Evolutionary conservation across 2,329 filamentous ascomycete genomes (phyloP).

Genomic region (Calycina marina): DNA sequence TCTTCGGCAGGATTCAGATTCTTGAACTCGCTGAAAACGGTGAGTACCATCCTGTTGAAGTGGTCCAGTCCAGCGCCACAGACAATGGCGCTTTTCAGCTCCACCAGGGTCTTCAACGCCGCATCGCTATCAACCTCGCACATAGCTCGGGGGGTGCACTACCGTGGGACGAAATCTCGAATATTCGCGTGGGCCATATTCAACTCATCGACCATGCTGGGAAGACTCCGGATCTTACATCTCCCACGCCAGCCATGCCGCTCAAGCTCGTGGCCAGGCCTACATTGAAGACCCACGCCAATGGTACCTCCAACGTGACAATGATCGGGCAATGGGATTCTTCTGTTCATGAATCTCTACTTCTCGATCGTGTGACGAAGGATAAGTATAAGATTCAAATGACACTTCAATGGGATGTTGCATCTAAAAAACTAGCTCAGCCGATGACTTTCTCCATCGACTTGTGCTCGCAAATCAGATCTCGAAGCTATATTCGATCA

Average conservation of each 20-base stretch:
- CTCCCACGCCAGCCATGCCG: conserved; percentile 56
- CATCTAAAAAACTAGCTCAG: conserved; percentile 68
- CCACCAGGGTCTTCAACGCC: conserved; percentile 83
- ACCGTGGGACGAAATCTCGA: conserved; percentile 73
- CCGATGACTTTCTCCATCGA: conserved; percentile 79
- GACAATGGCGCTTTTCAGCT: conserved; percentile 89
- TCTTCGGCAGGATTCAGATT: conserved; percentile 77
- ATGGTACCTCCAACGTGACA: conserved; percentile 77
- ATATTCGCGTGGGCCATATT: conserved; percentile 65
- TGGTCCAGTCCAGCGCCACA: conserved; percentile 69
- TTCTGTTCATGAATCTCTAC: conserved; percentile 76
- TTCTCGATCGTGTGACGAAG: conserved; percentile 86
- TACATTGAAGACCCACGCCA: conserved; percentile 68
- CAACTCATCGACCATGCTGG: conserved; percentile 74
- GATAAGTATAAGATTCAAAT: conserved; percentile 88
- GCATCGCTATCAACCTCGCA: conserved; percentile 75
- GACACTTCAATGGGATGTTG: conserved; percentile 72
- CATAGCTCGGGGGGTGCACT: conserved; percentile 81
- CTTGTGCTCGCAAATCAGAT: conserved; percentile 68
- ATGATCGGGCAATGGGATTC: conserved; percentile 95
- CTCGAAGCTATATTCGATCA: conserved; percentile 71
- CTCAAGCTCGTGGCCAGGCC: conserved; percentile 68
- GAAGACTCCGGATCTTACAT: conserved; percentile 66
- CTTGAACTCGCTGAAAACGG: conserved; percentile 85
- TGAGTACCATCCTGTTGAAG: conserved; percentile 83